Base-by-base conservation (phyloP, 192 early-diverging fungal species). In the Martensiomyces pterosporus region DNA sequence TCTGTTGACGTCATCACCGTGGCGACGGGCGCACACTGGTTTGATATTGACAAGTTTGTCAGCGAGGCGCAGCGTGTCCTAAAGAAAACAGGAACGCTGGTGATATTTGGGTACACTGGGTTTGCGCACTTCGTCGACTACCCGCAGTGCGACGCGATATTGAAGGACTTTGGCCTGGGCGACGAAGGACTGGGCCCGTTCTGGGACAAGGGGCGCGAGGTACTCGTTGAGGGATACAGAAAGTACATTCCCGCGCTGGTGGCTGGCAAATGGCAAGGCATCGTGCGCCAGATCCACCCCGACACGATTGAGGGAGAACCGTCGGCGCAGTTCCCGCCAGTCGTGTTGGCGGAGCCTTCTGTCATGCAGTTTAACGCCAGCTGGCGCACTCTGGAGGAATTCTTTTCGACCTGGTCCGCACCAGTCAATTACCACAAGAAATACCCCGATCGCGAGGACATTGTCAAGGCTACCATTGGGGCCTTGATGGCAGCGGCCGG, bases 1-100 rank as follows among this genome's bases (percentile, higher is more conserved):
- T 56, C 59, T 1, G 74, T 67, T 6, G 67, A 77, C 37, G 39
- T 77, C 9, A 44, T 71, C 8, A 71, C 75, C 3, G 65, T 63
- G 16, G 67, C 75, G 8, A 58, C 55, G 2, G 67, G 49, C 0
- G 67, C 60, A 5, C 75, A 77, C 27, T 77, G 64, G 58, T 69
- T 77, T 37, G 37, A 71, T 22, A 24, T 50, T 18, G 35, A 53
- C 6, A 33, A 45, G 35, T 69, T 70, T 57, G 32, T 64, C 17
- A 24, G 24, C 8, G 67, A 71, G 26, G 55, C 63, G 17, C 38
- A 43, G 25, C 57, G 75, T 6, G 59, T 77, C 36, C 75, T 77
- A 23, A 65, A 60, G 37, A 67, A 67, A 2, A 51, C 21, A 3
- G 67, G 67, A 2, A 67, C 67, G 0, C 32, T 77, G 25, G 75